These are phyloP conservation scores for Pedinophyceae sp. DNA, from an alignment of 139 green algal species.

Conservation along the genomic window DNA sequence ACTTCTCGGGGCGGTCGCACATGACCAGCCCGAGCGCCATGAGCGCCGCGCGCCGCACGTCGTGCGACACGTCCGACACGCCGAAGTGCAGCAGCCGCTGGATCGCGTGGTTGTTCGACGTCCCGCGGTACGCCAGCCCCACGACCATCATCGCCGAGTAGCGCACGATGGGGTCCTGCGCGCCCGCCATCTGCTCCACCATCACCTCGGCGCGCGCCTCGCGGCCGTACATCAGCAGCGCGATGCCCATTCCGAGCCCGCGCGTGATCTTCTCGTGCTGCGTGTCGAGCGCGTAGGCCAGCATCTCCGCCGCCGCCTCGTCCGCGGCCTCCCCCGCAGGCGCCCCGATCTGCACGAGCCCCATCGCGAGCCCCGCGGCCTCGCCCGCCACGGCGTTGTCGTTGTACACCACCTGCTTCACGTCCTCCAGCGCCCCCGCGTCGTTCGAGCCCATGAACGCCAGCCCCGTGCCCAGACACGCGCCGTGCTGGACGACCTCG, in stretches of 20 bases:
- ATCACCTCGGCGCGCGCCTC: constrained; percentile 86
- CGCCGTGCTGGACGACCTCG: constrained; percentile 90
- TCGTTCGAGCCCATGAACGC: constrained; percentile 68
- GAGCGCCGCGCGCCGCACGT: constrained; percentile 84
- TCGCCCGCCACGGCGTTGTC: constrained; percentile 67
- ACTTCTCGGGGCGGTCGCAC: constrained; percentile 65
- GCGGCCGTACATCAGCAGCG: constrained; percentile 75
- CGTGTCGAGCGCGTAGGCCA: constrained; percentile 94
- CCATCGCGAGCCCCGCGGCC: constrained; percentile 77
- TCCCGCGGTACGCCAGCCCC: constrained; percentile 88
- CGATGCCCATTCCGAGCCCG: constrained; percentile 65
- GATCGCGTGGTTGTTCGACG: constrained; percentile 85
- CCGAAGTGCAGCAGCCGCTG: constrained; percentile 92
- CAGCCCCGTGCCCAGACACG: constrained; percentile 87
- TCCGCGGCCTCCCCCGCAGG: constrained; percentile 15
- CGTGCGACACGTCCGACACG: constrained; percentile 70
- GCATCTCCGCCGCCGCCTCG: constrained; percentile 66
- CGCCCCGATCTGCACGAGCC: constrained; percentile 44
- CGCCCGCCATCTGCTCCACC: constrained; percentile 67
- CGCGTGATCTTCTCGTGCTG: constrained; percentile 90
- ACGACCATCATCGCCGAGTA: constrained; percentile 91
- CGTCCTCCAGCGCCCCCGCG: constrained; percentile 79
- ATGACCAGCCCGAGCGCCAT: constrained; percentile 90
- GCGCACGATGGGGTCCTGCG: constrained; percentile 70
- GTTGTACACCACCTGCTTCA: constrained; percentile 62